Evolutionary conservation across 805 yeast species (phyloP).

Genomic region (Pichia heedii): DNA sequence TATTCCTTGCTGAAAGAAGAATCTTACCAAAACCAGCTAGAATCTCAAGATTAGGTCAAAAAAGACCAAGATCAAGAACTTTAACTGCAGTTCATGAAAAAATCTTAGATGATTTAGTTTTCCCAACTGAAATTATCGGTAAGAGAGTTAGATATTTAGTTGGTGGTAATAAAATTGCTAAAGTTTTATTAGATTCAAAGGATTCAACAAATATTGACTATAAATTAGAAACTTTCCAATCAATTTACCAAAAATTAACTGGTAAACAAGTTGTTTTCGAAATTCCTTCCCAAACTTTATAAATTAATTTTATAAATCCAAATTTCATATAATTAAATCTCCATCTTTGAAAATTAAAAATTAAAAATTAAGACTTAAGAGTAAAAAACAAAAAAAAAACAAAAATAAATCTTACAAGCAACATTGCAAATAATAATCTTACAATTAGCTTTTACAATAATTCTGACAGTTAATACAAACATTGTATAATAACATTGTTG

Average conservation of each 20-base stretch:
- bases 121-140: slow-evolving; percentile 99
- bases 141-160: slow-evolving; percentile 98
- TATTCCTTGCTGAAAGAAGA: slow-evolving; percentile 99
- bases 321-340: neutral
- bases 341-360: too few relatives aligned
- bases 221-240: slow-evolving; percentile 99
- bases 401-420: too few relatives aligned
- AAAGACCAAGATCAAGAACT: slow-evolving; percentile 99
- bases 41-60: slow-evolving; percentile 86
- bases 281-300: slow-evolving; percentile 56
- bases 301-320: slow-evolving; percentile 18
- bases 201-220: slow-evolving; percentile 94
- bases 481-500: too few relatives aligned
- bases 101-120: slow-evolving; percentile 96
- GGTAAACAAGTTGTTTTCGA: slow-evolving; percentile 99
- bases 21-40: slow-evolving; percentile 99
- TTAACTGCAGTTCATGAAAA: slow-evolving; percentile 98
- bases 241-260: slow-evolving; percentile 95
- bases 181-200: slow-evolving; percentile 96
- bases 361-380: too few relatives aligned
- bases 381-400: too few relatives aligned
- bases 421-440: too few relatives aligned
- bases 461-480: too few relatives aligned
- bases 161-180: slow-evolving; percentile 98
- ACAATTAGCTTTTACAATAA: too few relatives aligned